phyloP scores from a whole-genome alignment of 352 stramenopile species.

The Globisporangium iwayamae region DNA sequence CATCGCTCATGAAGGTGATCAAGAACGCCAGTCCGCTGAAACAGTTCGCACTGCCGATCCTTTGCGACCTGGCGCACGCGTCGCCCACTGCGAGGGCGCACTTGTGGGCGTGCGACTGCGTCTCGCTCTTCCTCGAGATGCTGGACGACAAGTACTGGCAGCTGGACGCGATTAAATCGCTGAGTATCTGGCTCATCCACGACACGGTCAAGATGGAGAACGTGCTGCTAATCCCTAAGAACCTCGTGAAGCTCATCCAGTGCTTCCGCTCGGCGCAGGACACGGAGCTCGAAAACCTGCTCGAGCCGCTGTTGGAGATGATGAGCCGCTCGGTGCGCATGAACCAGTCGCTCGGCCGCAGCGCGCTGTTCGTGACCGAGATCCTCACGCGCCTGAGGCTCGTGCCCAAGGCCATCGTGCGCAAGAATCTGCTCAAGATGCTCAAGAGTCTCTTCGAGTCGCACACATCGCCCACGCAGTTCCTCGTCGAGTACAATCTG shows the following conservation, averaged over 20 bases:
- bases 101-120: constrained; percentile 78
- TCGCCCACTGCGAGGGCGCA: constrained; percentile 79
- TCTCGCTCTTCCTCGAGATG: constrained; percentile 85
- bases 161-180: constrained; percentile 85
- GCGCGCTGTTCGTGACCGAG: constrained; percentile 81
- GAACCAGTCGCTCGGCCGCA: constrained; percentile 84
- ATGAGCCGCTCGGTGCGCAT: constrained; percentile 68
- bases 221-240: constrained; percentile 57
- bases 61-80: constrained; percentile 91
- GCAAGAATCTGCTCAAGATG: constrained; percentile 91
- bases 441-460: constrained; percentile 89
- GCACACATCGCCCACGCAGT: constrained; percentile 80
- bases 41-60: constrained; percentile 89
- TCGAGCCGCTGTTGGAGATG: constrained; percentile 81
- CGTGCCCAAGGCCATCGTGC: constrained; percentile 85
- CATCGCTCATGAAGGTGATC: constrained; percentile 88
- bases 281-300: constrained; percentile 72
- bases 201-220: constrained; percentile 84
- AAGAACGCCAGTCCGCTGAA: constrained; percentile 82
- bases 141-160: constrained; percentile 90
- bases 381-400: constrained; percentile 76
- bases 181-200: constrained; percentile 83
- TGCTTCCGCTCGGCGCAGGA: constrained; percentile 72
- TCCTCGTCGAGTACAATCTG: constrained; percentile 88
- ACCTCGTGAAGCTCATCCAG: constrained; percentile 66